Evolutionary conservation across 495 filamentous ascomycete genomes (phyloP).

Genomic region (Cenococcum geophilum): DNA sequence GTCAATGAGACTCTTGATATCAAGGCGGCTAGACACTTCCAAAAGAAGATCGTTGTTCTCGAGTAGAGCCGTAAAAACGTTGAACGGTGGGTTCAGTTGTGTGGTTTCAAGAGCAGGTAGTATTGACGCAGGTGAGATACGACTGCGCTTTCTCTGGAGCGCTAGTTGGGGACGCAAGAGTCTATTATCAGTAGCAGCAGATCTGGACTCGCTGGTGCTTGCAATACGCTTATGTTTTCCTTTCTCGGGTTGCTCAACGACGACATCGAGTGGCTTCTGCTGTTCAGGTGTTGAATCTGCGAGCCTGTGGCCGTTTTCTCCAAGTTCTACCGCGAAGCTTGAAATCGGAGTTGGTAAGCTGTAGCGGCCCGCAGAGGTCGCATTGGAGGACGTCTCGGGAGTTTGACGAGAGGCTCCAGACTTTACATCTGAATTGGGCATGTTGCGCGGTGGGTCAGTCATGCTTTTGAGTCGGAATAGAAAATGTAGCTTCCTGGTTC

Average conservation of each 20-base stretch:
- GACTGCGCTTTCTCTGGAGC: neutral
- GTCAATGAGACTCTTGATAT: conserved; percentile 45
- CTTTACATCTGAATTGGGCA: too few species aligned
- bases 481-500: too few species aligned
- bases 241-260: neutral
- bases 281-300: neutral
- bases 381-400: too few species aligned
- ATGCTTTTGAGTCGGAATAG: too few species aligned
- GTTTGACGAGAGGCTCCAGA: too few species aligned
- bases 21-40: conserved; percentile 47
- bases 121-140: neutral
- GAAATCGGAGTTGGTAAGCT: too few species aligned
- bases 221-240: neutral
- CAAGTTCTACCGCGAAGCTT: neutral
- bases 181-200: neutral
- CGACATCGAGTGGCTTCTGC: neutral
- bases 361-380: too few species aligned
- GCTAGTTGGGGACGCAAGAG: neutral
- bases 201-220: neutral
- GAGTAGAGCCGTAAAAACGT: conserved; percentile 48
- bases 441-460: too few species aligned
- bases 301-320: neutral
- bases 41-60: conserved; percentile 46
- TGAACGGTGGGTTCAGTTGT: conserved; percentile 33
- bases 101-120: neutral